A percentile compares a stretch with the other conserved stretches of the same genome.
These are phyloP conservation scores for Achaetomium macrosporum DNA, from an alignment of 2,329 filamentous ascomycete species.

Conservation along the genomic window DNA sequence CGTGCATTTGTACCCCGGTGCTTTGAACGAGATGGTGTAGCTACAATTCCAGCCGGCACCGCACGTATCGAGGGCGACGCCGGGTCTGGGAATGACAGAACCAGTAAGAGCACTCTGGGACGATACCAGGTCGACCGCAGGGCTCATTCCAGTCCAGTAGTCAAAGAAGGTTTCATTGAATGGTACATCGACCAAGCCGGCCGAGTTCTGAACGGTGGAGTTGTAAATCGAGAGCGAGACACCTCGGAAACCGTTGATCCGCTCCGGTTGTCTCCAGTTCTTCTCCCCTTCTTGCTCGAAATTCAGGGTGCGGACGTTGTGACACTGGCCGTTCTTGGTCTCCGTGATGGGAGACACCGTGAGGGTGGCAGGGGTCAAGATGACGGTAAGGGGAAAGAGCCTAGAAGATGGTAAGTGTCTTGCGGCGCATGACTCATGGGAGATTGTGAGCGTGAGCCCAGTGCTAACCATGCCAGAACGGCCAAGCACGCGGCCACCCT, in stretches of 20 bases:
- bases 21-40: conserved; percentile 33
- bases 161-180: conserved; percentile 27
- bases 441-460: neutral
- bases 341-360: conserved; percentile 24
- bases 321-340: conserved; percentile 15
- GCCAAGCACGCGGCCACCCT: conserved; percentile 17
- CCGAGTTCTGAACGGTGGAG: conserved; percentile 18
- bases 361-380: conserved; percentile 27
- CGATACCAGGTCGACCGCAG: conserved; percentile 16
- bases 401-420: conserved; percentile 8
- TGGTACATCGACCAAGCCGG: neutral
- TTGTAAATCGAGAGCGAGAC: conserved; percentile 27
- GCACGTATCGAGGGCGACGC: conserved; percentile 33
- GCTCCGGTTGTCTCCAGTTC: conserved; percentile 24
- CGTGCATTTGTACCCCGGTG: conserved; percentile 36
- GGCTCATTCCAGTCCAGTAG: conserved; percentile 26
- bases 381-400: conserved; percentile 28
- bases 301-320: conserved; percentile 26
- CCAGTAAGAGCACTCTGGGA: conserved; percentile 22
- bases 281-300: conserved; percentile 25
- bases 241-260: conserved; percentile 22
- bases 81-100: conserved; percentile 23
- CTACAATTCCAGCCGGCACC: conserved; percentile 36
- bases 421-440: too few relatives aligned
- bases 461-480: conserved; percentile 16